Evolutionary conservation across 1,284 basidiomycete genomes (phyloP).

Genomic region (Mycena sp.): DNA sequence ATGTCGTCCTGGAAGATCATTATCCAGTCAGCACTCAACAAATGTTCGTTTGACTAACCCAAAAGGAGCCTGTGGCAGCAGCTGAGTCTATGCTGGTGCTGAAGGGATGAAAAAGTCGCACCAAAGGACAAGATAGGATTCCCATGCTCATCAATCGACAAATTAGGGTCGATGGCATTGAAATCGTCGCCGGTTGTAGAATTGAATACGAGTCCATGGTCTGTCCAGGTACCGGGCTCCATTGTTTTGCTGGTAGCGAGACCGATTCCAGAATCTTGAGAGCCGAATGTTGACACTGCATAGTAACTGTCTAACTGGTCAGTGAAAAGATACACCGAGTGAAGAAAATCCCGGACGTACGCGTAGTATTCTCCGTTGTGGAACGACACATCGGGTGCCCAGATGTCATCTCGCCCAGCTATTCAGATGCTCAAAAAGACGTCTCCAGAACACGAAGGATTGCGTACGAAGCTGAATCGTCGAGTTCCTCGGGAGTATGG

Average conservation of each 20-base stretch:
- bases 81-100: background rate
- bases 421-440: background rate
- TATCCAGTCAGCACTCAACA: background rate
- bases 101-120: background rate
- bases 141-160: constrained; percentile 17
- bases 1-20: constrained; percentile 10
- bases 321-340: too few species aligned
- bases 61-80: constrained; percentile 14
- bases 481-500: constrained; percentile 20
- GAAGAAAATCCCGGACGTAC: too few species aligned
- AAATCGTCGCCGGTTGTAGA: constrained; percentile 39
- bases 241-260: constrained; percentile 43
- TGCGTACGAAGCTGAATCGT: constrained; percentile 20
- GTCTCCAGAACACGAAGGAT: background rate
- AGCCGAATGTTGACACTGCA: constrained; percentile 42
- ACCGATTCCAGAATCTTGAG: constrained; percentile 44
- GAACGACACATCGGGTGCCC: constrained; percentile 26
- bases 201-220: constrained; percentile 42
- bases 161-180: constrained; percentile 39
- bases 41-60: background rate
- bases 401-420: constrained; percentile 27
- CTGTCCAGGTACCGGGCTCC: constrained; percentile 45
- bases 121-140: constrained; percentile 19
- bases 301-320: too few species aligned
- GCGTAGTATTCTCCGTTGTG: constrained; percentile 16